Evolutionary conservation across 2,329 filamentous ascomycete species (phyloP).

Genomic region (Scedosporium boydii): DNA sequence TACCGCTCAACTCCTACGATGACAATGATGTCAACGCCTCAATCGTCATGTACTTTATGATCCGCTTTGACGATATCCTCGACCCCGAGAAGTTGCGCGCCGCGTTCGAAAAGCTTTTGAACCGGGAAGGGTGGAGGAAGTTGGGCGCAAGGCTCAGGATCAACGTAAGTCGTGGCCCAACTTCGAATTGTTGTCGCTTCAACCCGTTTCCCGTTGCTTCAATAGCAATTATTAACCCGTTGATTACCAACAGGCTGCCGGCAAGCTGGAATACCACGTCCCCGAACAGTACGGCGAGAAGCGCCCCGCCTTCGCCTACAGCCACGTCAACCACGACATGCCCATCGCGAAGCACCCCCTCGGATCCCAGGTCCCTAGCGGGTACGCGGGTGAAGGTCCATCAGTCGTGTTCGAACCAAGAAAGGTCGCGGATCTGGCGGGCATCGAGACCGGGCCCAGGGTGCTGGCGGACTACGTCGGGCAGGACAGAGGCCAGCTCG

Average conservation of each 20-base stretch:
- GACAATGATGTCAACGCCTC: slow-evolving; percentile 11
- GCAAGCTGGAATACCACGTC: slow-evolving; percentile 22
- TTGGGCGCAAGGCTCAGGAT: not conserved
- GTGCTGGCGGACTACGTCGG: slow-evolving; percentile 29
- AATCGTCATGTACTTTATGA: slow-evolving; percentile 18
- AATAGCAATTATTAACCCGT: not conserved
- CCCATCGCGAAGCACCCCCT: slow-evolving; percentile 29
- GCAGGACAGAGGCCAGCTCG: slow-evolving; percentile 33
- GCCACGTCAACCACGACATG: slow-evolving; percentile 24
- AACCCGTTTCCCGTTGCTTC: slow-evolving; percentile 14
- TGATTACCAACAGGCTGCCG: slow-evolving; percentile 9
- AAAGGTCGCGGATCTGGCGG: not conserved
- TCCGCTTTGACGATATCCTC: slow-evolving; percentile 31
- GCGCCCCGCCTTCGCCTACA: slow-evolving; percentile 30
- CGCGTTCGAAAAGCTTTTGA: not conserved
- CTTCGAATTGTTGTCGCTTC: not conserved
- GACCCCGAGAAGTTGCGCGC: slow-evolving; percentile 15
- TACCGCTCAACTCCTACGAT: slow-evolving; percentile 18
- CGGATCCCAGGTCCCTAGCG: slow-evolving; percentile 13
- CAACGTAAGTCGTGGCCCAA: not conserved
- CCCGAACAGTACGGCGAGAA: slow-evolving; percentile 18
- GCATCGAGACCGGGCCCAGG: slow-evolving; percentile 3
- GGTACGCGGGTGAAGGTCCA: not conserved
- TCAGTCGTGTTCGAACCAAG: not conserved
- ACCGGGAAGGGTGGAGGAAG: not conserved